Evolutionary conservation across 2,329 filamentous ascomycete species (phyloP), one percentile per base, ranked within the genome.

Genomic region (Alternaria arbusti): DNA sequence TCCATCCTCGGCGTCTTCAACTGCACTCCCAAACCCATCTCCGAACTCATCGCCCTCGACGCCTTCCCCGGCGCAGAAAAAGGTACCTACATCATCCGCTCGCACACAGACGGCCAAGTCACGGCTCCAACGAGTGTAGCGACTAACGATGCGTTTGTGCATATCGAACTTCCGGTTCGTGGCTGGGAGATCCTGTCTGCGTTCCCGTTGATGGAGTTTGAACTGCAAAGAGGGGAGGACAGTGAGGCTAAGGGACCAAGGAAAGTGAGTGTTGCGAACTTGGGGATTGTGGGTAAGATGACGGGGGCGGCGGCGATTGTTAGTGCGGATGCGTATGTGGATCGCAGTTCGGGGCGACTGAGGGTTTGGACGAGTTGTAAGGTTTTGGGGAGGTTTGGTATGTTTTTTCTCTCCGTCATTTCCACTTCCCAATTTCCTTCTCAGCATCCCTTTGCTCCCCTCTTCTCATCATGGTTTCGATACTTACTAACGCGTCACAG

Each of bases 251-350:
- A 75, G 17, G 73, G 75, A 1, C 70, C 72, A 9, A 55, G 67
- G 2, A 71, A 78, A 0, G 82, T 90, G 0, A 81, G 81, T 46
- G 83, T 94, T 2, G 89, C 92, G 1, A 89, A 91, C 17, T 79
- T 98, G 1, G 95, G 95, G 0, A 83, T 98, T 2, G 68, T 97
- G 4, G 91, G 87, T 3, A 97, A 97, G 79, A 97, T 98, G 92
- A 93, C 93, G 0, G 95, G 94, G 0, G 89, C 90, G 1, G 94
- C 93, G 1, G 94, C 93, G 0, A 86, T 97, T 8, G 82, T 90
- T 1, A 85, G 84, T 40, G 89, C 84, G n/a, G 84, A 86, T 26
- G 85, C 90, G 47, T 86, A 85, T 32, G 76, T 89, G 69, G 80
- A 86, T 36, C 82, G 85, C 8, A 65, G 63, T 4, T 90, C 88